Base-by-base conservation (phyloP, 2,329 filamentous ascomycete genomes). In the Didymella arachidicola region DNA sequence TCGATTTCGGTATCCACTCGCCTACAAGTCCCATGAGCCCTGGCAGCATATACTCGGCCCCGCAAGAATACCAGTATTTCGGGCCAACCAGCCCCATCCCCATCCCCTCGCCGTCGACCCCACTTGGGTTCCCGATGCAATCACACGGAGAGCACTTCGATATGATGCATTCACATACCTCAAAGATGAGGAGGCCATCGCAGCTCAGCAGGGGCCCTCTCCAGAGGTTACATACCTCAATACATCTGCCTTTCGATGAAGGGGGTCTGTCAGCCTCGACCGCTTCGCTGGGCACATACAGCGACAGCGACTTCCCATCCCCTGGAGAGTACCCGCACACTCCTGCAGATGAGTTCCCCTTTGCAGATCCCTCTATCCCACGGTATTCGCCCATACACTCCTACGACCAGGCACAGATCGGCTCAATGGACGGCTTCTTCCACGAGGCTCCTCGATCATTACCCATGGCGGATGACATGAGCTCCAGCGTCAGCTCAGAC, bases 301-400 rank as follows among this genome's bases (percentile, higher is more conserved):
- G 79, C 53, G 80, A 82, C 57, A 79, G 79, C 53, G 80, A 82
- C 59, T 82, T 79, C 57, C 77, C 78, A 30, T 81, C 80, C 19
- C 80, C 80, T 12, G 69, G 77, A 59, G 80, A 83, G 55, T 82
- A 77, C 55, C 79, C 80, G 18, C 76, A 78, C 11, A 82, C 81
- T 18, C 79, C 81, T 26, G 78, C 79, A 8, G 78, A 79, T 19
- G 80, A 80, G 43, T 75, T 76, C 45, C 70, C 73, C 7, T 79
- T 78, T 61, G 68, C 73, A 39, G 78, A 81, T 32, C 69, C 78
- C 42, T 74, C 78, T 18, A 72, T 78, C 49, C 72, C 74, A 48
- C 66, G 72, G 39, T 75, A 74, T 59, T 67, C 72, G 48, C 66
- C 76, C 51, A 61, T 73, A 56, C 64, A 69, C 53, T 70, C 69